Base-by-base conservation (phyloP, 768 basidiomycete genomes). In the Collybia sordida region DNA sequence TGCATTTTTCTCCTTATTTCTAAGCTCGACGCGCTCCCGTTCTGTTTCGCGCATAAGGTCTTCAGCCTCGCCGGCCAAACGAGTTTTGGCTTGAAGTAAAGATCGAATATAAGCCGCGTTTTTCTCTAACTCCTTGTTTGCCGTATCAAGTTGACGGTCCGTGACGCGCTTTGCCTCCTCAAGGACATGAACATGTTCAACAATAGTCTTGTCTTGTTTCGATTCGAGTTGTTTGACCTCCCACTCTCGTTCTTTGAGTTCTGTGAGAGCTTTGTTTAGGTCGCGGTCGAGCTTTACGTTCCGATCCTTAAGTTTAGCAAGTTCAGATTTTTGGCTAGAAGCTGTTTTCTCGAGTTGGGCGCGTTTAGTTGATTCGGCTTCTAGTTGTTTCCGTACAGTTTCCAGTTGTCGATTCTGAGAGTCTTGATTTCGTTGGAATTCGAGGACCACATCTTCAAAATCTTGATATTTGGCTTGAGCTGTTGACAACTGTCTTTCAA, bases 91-190 rank as follows among this genome's bases (percentile, higher is more conserved):
- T 63, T 91, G 88, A 68, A 95, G 89, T 22, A 96, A 73, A n/a
- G 90, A 91, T 36, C 87, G 85, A 55, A 95, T 89, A 57, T 93
- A 86, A 1, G 77, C 75, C 4, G 75, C 78, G 37, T 90, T 85
- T 52, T 85, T 83, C 64, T 85, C 78, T 25, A 96, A 67, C 64
- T 96, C 93, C 17, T 75, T 67, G 49, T 90, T 86, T 0, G 93
- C 88, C 2, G 91, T 90, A 17, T 76, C 81, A 14, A 98, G 82
- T 62, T 97, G 92, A 34, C 88, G 83, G 64, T 98, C 96, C 1
- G 96, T 95, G 49, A 96, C 85, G 28, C 85, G 85, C 67, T 98
- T 98, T 14, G 96, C 96, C 64, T 95, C 91, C 64, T 98, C 94
- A 9, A 96, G 78, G 23, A 98, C 96, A 64, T 98, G 87, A 21